Base-by-base conservation (phyloP, 306 rosid species). In the Betula pendula region DNA sequence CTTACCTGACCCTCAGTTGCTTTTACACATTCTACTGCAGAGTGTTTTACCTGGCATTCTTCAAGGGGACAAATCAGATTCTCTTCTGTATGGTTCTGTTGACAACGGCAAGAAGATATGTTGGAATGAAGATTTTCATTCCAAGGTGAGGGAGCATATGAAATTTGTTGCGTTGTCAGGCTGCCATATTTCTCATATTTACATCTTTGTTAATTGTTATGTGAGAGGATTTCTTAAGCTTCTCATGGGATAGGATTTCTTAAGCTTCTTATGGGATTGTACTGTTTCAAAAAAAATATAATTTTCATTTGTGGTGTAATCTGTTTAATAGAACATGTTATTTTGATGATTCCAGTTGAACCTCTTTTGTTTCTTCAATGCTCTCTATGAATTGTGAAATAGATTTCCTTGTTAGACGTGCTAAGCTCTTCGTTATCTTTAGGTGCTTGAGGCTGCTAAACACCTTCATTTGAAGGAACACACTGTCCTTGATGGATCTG, bases 41-140 rank as follows among this genome's bases (percentile, higher is more conserved):
- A 96, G 99, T 81, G 98, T 96, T 79, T 85, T 96, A 27, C 99
- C 99, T 5, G 99, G 99, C 70, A 96, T 96, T 86, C 99, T 96
- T 86, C 99, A 92, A 86, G 99, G 99, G 75, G 99, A 96, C 80
- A 96, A 96, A 79, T 96, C 98, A 38, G 97, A 92, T 51, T 92
- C 99, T 78, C 96, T 96, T 79, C 78, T 96, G 86, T 96, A 96
- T 62, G 99, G 99, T 76, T 96, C 99, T 78, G 99, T 96, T 69
- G 99, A 96, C 83, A 96, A 92, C 52, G 99, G 99, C 79, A 96
- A 92, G 90, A 96, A 96, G 80, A 92, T 92, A 85, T 88, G 95
- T 82, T 96, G 99, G 99, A 92, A 88, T 80, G 99, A 91, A 80
- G 98, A 88, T 58, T 96, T 96, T 80, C 99, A 96, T 89, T 90